A percentile compares a stretch with the other conserved stretches of the same genome.
Evolutionary conservation across 176 grass and related monocot genomes (phyloP).

Genomic region (Carex parvula): DNA sequence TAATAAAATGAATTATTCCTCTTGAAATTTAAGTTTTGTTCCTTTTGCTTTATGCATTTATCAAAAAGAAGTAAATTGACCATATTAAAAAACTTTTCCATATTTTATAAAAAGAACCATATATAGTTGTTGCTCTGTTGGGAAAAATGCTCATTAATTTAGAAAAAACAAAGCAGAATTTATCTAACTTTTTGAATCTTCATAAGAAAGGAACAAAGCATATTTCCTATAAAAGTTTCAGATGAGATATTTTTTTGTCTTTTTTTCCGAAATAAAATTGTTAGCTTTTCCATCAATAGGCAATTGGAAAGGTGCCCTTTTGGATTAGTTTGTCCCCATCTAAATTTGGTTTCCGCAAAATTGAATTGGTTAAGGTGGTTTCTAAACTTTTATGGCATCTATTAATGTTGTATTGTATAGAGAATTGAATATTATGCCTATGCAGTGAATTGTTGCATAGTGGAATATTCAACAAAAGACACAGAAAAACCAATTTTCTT

Average conservation of each 20-base stretch:
- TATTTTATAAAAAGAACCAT: background rate
- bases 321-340: slow-evolving; percentile 46
- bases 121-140: slow-evolving; percentile 15
- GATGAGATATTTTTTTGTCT: slow-evolving; percentile 18
- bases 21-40: slow-evolving; percentile 7
- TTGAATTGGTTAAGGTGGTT: background rate
- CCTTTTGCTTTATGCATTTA: background rate
- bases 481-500: background rate
- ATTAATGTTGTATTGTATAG: background rate
- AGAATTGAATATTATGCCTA: slow-evolving; percentile 42
- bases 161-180: background rate
- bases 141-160: slow-evolving; percentile 9
- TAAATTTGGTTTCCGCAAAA: slow-evolving; percentile 34
- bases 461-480: background rate
- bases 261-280: slow-evolving; percentile 31
- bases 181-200: slow-evolving; percentile 19
- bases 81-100: background rate
- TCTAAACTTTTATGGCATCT: background rate
- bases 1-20: slow-evolving; percentile 15
- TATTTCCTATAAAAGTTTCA: slow-evolving; percentile 8
- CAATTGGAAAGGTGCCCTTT: slow-evolving; percentile 42
- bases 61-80: background rate
- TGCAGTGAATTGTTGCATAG: slow-evolving; percentile 30
- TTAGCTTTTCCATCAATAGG: slow-evolving; percentile 41
- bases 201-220: slow-evolving; percentile 14